A percentile compares a stretch with the other conserved stretches of the same genome.
Evolutionary conservation across 192 early-diverging fungal genomes (phyloP).

Genomic region (Geranomyces variabilis): DNA sequence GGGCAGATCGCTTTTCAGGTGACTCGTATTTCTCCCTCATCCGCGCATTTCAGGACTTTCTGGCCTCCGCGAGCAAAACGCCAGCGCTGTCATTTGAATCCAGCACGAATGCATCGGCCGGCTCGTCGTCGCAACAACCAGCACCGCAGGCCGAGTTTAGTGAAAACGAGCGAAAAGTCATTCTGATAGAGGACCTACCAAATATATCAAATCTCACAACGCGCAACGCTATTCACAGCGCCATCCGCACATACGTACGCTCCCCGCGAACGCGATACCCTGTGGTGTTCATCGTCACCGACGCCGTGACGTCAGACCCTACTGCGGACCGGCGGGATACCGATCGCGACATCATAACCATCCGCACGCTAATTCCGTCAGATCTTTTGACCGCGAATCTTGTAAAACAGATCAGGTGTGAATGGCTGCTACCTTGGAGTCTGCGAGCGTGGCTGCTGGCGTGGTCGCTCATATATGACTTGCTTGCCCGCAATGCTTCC

Average conservation of each 20-base stretch:
- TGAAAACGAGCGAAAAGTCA: constrained; percentile 28
- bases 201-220: constrained; percentile 35
- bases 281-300: constrained; percentile 46
- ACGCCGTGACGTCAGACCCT: constrained; percentile 3
- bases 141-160: background rate
- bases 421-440: constrained; percentile 1
- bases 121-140: background rate
- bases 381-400: constrained; percentile 28
- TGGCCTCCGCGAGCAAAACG: constrained; percentile 21
- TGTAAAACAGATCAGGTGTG: constrained; percentile 41
- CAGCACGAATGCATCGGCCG: background rate
- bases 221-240: constrained; percentile 34
- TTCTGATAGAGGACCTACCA: constrained; percentile 52
- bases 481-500: background rate
- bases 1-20: background rate
- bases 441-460: too few relatives aligned
- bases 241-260: constrained; percentile 33
- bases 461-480: too few relatives aligned
- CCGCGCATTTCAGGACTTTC: constrained; percentile 24
- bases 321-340: constrained; percentile 6
- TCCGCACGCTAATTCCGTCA: constrained; percentile 35
- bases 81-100: constrained; percentile 16
- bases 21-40: constrained; percentile 15
- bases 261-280: constrained; percentile 32
- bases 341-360: constrained; percentile 1